A percentile compares a stretch with the other conserved stretches of the same genome.
Evolutionary conservation across 306 rosid species (phyloP).

Genomic region (Abrus precatorius): DNA sequence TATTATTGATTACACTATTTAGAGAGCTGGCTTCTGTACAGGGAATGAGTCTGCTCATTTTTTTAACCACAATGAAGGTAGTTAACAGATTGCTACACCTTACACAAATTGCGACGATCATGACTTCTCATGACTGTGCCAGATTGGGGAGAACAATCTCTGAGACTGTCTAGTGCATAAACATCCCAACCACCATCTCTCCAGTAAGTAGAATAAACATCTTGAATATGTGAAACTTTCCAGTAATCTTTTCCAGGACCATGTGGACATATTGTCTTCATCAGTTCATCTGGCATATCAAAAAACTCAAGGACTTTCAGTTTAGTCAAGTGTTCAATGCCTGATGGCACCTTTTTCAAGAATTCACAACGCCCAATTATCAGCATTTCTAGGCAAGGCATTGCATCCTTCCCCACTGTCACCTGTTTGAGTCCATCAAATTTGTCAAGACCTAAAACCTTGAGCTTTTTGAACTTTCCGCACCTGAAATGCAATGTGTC

Average conservation of each 20-base stretch:
- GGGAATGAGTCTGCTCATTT: conserved; percentile 2
- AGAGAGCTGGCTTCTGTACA: conserved; percentile 44
- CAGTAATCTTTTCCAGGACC: conserved; percentile 60
- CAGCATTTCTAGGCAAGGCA: conserved; percentile 70
- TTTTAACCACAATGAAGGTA: background rate
- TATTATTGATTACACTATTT: conserved; percentile 10
- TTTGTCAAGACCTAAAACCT: conserved; percentile 67
- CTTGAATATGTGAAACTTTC: conserved; percentile 66
- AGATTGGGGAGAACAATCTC: conserved; percentile 47
- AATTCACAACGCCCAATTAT: conserved; percentile 62
- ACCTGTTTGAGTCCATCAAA: conserved; percentile 61
- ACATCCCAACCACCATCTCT: conserved; percentile 79
- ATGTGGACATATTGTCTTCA: conserved; percentile 58
- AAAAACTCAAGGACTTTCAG: conserved; percentile 67
- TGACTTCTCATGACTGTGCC: conserved; percentile 52
- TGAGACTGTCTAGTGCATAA: conserved; percentile 54
- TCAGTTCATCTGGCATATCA: conserved; percentile 69
- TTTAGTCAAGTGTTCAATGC: conserved; percentile 62
- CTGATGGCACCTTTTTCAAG: conserved; percentile 65
- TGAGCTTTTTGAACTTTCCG: conserved; percentile 68
- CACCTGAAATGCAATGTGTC: conserved; percentile 61
- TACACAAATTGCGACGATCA: conserved; percentile 53
- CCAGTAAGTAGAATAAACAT: conserved; percentile 70
- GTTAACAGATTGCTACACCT: conserved; percentile 42
- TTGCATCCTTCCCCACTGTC: conserved; percentile 62